Base-by-base conservation (phyloP, 768 basidiomycete genomes). In the Candolleomyces efflorescens region DNA sequence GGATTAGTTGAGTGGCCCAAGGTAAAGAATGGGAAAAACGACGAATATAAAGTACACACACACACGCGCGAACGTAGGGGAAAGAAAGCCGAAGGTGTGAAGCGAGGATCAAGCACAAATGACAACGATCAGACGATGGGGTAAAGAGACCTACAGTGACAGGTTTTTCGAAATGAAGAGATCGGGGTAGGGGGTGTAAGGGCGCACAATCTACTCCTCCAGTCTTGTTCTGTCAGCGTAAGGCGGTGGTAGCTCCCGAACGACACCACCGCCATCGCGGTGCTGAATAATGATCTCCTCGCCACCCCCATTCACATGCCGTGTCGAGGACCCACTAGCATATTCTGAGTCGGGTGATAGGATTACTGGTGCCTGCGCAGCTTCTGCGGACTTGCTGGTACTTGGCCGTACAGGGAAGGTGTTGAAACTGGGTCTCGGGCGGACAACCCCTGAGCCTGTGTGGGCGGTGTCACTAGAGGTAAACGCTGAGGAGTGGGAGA, bases 181-280 rank as follows among this genome's bases (percentile, higher is more conserved):
- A 32, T 32, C 32, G 32, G 32, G 32, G 32, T 32, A 32, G 32
- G 6, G n/a, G 32, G 32, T 32, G 11, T 32, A 32, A 5, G 5
- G 32, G 32, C 32, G 32, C 32, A 32, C 32, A 32, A 32, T 32
- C 32, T 32, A 32, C 32, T 32, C 32, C 5, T 32, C 58, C 37
- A 53, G 54, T 4, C 50, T 54, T 2, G 32, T 38, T 39, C 51
- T 53, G 37, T 75, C 70, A 10, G 63, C 59, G 55, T 78, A 77
- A 3, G 76, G 75, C 24, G 76, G 75, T 9, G 75, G 75, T 0
- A 75, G 65, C 56, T 77, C 75, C 24, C 71, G 73, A n/a, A 75
- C 72, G 17, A 69, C 57, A 41, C 59, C 62, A 24, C 65, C 67
- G 13, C 71, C 75, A 54, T 78, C 75, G 32, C 67, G 63, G 62